phyloP scores from a whole-genome alignment of 257 asterid species.

The Nicotiana sylvestris region DNA sequence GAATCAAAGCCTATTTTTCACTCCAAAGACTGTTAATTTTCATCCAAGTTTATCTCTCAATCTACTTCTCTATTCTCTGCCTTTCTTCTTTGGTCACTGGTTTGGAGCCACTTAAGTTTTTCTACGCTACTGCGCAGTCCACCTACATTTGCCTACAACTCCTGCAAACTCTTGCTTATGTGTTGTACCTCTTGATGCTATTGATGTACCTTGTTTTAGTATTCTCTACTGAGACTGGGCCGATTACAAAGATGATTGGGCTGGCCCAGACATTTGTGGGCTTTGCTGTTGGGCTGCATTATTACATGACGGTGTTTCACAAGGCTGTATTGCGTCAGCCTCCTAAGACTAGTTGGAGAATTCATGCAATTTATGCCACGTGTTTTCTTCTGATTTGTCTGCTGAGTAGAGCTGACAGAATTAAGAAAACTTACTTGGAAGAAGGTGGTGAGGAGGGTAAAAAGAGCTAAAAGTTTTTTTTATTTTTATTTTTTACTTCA shows the following conservation, averaged over 20 bases:
- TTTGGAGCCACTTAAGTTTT: constrained; percentile 73
- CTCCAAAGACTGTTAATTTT: constrained; percentile 74
- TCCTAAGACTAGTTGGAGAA: constrained; percentile 80
- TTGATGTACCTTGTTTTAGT: constrained; percentile 77
- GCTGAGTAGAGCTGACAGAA: constrained; percentile 50
- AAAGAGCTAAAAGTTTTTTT: constrained; percentile 30
- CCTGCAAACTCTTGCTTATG: constrained; percentile 62
- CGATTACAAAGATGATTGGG: constrained; percentile 51
- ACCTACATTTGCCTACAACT: constrained; percentile 74
- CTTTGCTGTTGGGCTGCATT: constrained; percentile 86
- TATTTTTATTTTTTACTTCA: neutral
- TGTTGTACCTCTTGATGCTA: constrained; percentile 79
- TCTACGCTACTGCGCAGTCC: constrained; percentile 84
- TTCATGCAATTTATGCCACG: constrained; percentile 74
- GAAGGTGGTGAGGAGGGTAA: constrained; percentile 79
- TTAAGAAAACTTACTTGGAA: constrained; percentile 72
- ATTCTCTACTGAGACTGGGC: constrained; percentile 70
- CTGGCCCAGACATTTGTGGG: constrained; percentile 86
- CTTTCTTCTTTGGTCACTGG: constrained; percentile 69
- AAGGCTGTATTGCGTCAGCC: constrained; percentile 73
- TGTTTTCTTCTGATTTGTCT: constrained; percentile 71
- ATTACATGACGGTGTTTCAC: constrained; percentile 80
- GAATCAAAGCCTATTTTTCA: constrained; percentile 76
- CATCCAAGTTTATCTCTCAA: constrained; percentile 74
- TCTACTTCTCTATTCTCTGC: constrained; percentile 76